Evolutionary conservation across 2,329 filamentous ascomycete genomes (phyloP), one percentile per base, ranked within the genome.

Genomic region (Aspergillus sp.): DNA sequence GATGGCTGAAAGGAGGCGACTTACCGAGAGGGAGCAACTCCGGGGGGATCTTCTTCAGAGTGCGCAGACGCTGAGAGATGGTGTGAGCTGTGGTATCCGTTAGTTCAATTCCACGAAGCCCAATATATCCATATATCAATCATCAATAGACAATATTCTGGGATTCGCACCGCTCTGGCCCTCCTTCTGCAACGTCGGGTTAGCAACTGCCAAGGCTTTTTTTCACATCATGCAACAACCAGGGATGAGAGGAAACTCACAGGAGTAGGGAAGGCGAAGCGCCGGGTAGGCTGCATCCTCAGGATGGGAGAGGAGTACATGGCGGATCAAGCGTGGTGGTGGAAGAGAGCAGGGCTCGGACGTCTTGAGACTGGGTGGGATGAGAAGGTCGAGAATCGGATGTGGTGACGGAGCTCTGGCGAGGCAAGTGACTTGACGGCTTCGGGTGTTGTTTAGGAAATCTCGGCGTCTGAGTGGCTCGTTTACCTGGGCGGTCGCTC

Each of bases 11-110:
- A 23, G 35, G 27, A 49, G 19, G 58, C 44, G 51, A 80, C 86
- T 77, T 88, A 96, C 93, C 93, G 70, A 99, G 89, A 73, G 95
- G 95, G 69, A 93, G 86, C 85, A 99, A 84, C 84, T 99, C 95
- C 68, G 91, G 87, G 68, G 95, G 95, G 73, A 98, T 89, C 80
- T 88, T 87, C 85, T 90, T 93, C 73, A 97, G 84, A 75, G 87
- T 89, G 76, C 93, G 90, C 71, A 99, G 84, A 76, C 93, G 91
- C 83, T 98, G 95, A 66, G 93, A 96, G 79, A 98, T 87, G 71
- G 93, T 97, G 82, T 98, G 95, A 75, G 91, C 95, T 99, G 58
- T 68, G 35, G 63, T 56, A 62, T 50, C 23, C 49, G 63, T 73
- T 61, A 70, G 66, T 65, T 61, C 58, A 62, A 59, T 55, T 46